Conservation (phyloP, 371 early-diverging fungal species). For the Mucor piriformis region DNA sequence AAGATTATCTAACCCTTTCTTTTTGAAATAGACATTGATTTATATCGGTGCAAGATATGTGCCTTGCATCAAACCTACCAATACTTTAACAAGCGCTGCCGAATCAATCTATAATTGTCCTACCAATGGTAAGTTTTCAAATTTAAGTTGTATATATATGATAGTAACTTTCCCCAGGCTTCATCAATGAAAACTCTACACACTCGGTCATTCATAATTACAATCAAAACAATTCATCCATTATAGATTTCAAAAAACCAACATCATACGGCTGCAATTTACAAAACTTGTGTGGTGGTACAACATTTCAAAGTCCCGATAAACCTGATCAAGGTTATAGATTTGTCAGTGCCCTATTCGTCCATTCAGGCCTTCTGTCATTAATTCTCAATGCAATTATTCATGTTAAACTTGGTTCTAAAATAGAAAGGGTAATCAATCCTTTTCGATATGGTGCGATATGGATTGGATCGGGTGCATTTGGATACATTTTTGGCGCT, state of each 20-base stretch:
- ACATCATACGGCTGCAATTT: neutral
- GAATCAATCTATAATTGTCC: constrained; percentile 34
- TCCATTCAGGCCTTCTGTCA: constrained; percentile 80
- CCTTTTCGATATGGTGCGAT: constrained; percentile 66
- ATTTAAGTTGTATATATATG: neutral
- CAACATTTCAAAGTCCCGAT: constrained; percentile 24
- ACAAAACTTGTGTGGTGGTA: constrained; percentile 9
- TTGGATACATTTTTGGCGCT: constrained; percentile 77
- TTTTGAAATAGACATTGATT: constrained; percentile 34
- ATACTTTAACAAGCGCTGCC: neutral
- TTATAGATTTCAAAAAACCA: neutral
- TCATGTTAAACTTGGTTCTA: constrained; percentile 62
- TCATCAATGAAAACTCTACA: neutral
- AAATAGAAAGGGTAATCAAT: constrained; percentile 73
- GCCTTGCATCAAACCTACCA: constrained; percentile 46
- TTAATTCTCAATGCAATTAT: constrained; percentile 65
- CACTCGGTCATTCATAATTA: neutral
- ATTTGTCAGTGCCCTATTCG: constrained; percentile 72
- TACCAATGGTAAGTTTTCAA: neutral
- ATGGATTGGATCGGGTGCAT: constrained; percentile 70
- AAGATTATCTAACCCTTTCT: neutral
- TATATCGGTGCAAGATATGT: constrained; percentile 46
- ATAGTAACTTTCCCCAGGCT: neutral
- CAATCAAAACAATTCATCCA: neutral
- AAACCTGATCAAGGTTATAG: constrained; percentile 75